Evolutionary conservation across 108 stramenopile genomes (phyloP).

Genomic region (Mediolabrus comicus): DNA sequence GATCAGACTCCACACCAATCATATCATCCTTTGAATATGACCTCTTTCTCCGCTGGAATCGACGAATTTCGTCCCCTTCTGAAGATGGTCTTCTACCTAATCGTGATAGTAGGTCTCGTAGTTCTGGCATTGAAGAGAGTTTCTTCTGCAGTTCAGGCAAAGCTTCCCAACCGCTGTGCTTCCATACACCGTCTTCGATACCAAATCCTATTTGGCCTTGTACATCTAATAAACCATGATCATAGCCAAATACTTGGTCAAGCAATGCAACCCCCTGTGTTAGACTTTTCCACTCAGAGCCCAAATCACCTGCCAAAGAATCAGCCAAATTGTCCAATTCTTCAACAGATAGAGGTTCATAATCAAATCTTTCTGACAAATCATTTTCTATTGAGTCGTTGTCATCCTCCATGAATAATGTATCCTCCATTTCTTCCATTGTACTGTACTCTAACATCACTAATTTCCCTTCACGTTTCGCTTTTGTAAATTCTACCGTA

Average conservation of each 20-base stretch:
- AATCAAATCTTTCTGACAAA: slow-evolving; percentile 10
- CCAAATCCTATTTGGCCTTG: slow-evolving; percentile 52
- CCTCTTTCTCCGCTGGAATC: slow-evolving; percentile 53
- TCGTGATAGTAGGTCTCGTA: slow-evolving; percentile 42
- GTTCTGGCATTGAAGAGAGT: slow-evolving; percentile 56
- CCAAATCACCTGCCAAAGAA: slow-evolving; percentile 41
- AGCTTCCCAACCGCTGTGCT: slow-evolving; percentile 61
- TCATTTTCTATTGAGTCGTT: slow-evolving; percentile 1
- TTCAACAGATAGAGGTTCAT: slow-evolving; percentile 16
- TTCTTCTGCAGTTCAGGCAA: slow-evolving; percentile 54
- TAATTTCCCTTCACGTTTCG: slow-evolving; percentile 10
- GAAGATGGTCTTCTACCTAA: slow-evolving; percentile 65
- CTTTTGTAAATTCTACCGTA: slow-evolving; percentile 34
- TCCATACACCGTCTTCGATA: slow-evolving; percentile 70
- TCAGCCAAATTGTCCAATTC: slow-evolving; percentile 39
- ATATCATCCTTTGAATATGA: slow-evolving; percentile 44
- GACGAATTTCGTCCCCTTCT: slow-evolving; percentile 44
- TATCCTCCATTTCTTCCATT: slow-evolving; percentile 18
- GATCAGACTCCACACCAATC: slow-evolving; percentile 63
- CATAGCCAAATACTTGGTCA: slow-evolving; percentile 64
- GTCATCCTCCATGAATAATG: slow-evolving; percentile 21
- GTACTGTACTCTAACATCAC: slow-evolving; percentile 4
- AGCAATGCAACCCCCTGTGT: slow-evolving; percentile 53
- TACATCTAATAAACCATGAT: slow-evolving; percentile 58
- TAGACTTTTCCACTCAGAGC: slow-evolving; percentile 51